Conservation (phyloP, 2,329 filamentous ascomycete genomes). For the Arthrinium phaeospermum region DNA sequence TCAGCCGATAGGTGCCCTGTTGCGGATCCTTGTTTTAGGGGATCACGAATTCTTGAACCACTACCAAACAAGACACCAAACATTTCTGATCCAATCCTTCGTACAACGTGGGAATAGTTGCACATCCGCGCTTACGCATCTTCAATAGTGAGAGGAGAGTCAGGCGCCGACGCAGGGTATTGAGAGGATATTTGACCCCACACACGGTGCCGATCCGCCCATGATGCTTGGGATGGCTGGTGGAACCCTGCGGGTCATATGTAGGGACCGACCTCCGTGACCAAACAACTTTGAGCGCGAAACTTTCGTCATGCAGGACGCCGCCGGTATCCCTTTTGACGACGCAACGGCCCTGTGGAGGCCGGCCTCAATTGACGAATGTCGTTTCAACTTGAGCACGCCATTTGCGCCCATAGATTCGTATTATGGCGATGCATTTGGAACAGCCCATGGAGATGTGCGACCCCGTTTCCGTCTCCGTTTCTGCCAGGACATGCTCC, state of each 20-base stretch:
- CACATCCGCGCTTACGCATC: too few species aligned
- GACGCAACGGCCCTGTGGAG: background rate
- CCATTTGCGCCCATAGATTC: background rate
- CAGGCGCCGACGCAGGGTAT: background rate
- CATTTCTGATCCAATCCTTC: background rate
- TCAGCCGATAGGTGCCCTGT: conserved; percentile 12
- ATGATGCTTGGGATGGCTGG: background rate
- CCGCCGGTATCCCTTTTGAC: background rate
- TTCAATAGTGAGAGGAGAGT: background rate
- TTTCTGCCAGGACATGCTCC: background rate
- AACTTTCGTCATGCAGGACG: background rate
- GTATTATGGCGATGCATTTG: background rate
- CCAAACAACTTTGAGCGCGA: background rate
- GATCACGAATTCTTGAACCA: background rate
- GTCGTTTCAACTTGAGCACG: background rate
- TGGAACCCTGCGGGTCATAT: background rate
- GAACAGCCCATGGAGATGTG: background rate
- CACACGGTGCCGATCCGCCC: background rate
- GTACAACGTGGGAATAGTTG: background rate
- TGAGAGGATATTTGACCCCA: background rate
- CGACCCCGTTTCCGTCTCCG: background rate
- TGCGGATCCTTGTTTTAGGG: background rate
- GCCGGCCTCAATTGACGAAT: background rate
- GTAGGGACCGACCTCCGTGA: background rate
- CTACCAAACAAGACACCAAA: background rate